phyloP scores from a whole-genome alignment of 2,329 filamentous ascomycete species.

The Fusarium redolens region DNA sequence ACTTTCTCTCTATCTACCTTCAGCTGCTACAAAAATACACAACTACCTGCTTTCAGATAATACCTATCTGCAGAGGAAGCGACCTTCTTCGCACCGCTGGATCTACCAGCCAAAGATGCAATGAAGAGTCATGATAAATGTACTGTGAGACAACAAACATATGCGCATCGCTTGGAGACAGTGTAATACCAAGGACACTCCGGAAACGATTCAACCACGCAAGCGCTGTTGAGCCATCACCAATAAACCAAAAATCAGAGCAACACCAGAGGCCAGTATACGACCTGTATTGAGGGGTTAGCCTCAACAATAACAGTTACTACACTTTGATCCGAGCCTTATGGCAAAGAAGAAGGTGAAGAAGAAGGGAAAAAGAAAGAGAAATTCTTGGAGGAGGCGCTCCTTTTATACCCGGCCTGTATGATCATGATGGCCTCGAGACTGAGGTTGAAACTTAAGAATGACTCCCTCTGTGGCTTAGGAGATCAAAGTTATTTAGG shows the following conservation, averaged over 20 bases:
- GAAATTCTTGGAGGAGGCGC: not conserved
- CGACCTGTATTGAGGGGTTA: constrained; percentile 35
- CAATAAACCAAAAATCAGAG: constrained; percentile 37
- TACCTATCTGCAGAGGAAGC: not conserved
- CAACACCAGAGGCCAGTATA: constrained; percentile 2
- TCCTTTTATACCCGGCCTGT: constrained; percentile 19
- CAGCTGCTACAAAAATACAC: not conserved
- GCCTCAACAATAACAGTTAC: constrained; percentile 46
- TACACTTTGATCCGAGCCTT: constrained; percentile 44
- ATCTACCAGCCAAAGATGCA: constrained; percentile 35
- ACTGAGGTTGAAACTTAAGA: constrained; percentile 7
- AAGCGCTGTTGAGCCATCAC: constrained; percentile 28
- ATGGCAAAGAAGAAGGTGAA: constrained; percentile 39
- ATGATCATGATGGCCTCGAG: not conserved
- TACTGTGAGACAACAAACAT: not conserved
- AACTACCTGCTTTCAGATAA: not conserved
- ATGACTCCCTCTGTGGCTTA: not conserved
- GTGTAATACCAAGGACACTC: constrained; percentile 46
- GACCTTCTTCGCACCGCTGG: constrained; percentile 39
- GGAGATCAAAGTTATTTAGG: not conserved
- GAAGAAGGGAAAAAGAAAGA: constrained; percentile 21
- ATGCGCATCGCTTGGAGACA: constrained; percentile 41
- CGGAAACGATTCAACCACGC: constrained; percentile 21
- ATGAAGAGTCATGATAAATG: constrained; percentile 24
- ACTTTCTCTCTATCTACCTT: not conserved